Evolutionary conservation across 2,329 filamentous ascomycete species (phyloP).

Genomic region (Atkinsonella hypoxylon): DNA sequence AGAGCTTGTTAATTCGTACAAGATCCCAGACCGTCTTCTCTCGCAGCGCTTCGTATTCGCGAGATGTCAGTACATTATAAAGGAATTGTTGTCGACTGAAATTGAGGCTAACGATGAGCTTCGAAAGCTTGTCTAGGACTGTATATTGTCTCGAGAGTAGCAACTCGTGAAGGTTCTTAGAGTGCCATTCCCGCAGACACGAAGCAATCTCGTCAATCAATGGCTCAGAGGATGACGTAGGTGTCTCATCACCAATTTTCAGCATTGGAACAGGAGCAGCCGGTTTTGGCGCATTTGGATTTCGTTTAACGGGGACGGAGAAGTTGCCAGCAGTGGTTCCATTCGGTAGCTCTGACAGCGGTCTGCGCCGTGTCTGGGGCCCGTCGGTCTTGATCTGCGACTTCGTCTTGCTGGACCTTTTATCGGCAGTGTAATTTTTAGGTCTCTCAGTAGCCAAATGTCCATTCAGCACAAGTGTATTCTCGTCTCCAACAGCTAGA

Average conservation of each 20-base stretch:
- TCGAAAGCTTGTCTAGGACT: slow-evolving; percentile 68
- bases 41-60: slow-evolving; percentile 69
- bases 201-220: slow-evolving; percentile 96
- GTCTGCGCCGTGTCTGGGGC: slow-evolving; percentile 16
- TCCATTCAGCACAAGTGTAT: slow-evolving; percentile 13
- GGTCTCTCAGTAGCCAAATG: slow-evolving; percentile 36
- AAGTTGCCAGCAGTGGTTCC: slow-evolving; percentile 29
- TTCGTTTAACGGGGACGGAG: slow-evolving; percentile 40
- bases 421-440: slow-evolving; percentile 40
- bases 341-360: slow-evolving; percentile 26
- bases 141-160: slow-evolving; percentile 73
- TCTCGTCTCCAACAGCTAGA: slow-evolving; percentile 19
- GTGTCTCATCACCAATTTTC: slow-evolving; percentile 94
- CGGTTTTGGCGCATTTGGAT: slow-evolving; percentile 61
- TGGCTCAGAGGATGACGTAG: slow-evolving; percentile 78
- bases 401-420: slow-evolving; percentile 25
- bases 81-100: slow-evolving; percentile 78
- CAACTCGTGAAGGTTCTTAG: slow-evolving; percentile 87
- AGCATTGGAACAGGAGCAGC: slow-evolving; percentile 92
- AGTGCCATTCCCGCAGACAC: slow-evolving; percentile 95
- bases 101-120: slow-evolving; percentile 72
- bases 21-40: slow-evolving; percentile 94
- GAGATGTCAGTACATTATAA: slow-evolving; percentile 81
- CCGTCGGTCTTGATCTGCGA: slow-evolving; percentile 17
- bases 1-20: slow-evolving; percentile 85